Conservation (phyloP, 2,329 filamentous ascomycete genomes). For the Ophiosphaerella korrae region DNA sequence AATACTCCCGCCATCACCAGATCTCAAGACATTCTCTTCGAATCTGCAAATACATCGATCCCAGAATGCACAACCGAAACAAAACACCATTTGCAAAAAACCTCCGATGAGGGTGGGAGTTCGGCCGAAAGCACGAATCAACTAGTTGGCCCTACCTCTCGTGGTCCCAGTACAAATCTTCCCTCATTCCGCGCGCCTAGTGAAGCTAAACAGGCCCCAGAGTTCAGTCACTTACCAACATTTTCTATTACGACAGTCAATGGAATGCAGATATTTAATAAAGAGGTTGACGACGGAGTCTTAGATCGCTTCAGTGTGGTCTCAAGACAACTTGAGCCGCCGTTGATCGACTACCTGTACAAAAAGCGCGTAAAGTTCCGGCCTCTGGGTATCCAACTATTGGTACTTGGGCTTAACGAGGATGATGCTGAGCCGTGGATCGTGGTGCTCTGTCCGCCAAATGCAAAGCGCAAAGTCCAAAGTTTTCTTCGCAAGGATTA, state of each 20-base stretch:
- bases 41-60: no score
- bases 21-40: no score
- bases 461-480: background rate
- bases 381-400: background rate
- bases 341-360: conserved; percentile 1
- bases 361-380: background rate
- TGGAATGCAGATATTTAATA: background rate
- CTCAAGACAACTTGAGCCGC: background rate
- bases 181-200: no score
- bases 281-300: background rate
- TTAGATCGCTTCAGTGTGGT: background rate
- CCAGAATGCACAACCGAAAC: no score
- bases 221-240: no score
- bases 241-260: background rate
- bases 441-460: conserved; percentile 8
- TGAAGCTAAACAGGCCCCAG: no score
- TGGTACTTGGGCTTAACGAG: conserved; percentile 1
- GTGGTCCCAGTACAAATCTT: no score
- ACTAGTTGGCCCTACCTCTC: no score
- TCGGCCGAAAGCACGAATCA: no score
- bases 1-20: no score
- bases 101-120: no score
- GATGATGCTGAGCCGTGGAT: conserved; percentile 4
- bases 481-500: conserved; percentile 6
- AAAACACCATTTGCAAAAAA: no score